A percentile compares a stretch with the other conserved stretches of the same genome.
These are phyloP conservation scores for Scedosporium apiospermum DNA, from an alignment of 2,329 filamentous ascomycete genomes.

Conservation along the genomic window DNA sequence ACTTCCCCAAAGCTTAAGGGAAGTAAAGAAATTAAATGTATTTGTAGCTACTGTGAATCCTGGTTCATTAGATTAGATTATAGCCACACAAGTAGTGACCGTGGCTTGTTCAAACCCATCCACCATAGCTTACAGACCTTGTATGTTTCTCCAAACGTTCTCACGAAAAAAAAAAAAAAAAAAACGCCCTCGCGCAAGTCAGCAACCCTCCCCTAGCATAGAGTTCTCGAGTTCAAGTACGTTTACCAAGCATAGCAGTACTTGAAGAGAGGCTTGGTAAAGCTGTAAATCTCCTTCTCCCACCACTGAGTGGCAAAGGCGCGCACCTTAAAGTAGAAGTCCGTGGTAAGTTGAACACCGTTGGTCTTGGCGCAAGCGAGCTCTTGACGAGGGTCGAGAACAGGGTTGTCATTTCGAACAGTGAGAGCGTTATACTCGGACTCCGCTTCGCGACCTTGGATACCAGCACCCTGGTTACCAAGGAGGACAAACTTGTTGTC, in stretches of 20 bases:
- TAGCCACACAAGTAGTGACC: too few relatives aligned
- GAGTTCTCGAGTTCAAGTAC: background rate
- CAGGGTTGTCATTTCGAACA: background rate
- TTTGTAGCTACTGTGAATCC: background rate
- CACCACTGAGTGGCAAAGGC: conserved; percentile 18
- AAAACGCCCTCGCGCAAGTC: too few relatives aligned
- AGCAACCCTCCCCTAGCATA: background rate
- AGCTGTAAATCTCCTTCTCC: conserved; percentile 14
- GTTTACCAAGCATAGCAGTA: conserved; percentile 4
- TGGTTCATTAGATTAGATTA: background rate
- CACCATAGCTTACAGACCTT: too few relatives aligned
- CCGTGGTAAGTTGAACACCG: conserved; percentile 14
- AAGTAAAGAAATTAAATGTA: background rate
- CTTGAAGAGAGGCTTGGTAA: conserved; percentile 9
- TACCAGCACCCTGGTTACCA: conserved; percentile 15
- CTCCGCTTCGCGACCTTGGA: background rate
- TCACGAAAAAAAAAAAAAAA: too few relatives aligned
- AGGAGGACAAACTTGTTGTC: conserved; percentile 23
- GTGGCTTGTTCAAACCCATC: too few relatives aligned
- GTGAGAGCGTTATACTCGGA: background rate
- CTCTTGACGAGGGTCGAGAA: conserved; percentile 11
- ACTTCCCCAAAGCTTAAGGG: conserved; percentile 18
- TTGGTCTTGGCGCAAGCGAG: conserved; percentile 14
- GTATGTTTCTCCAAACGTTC: too few relatives aligned
- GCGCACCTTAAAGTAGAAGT: conserved; percentile 17